These are phyloP conservation scores for Starmerella floricola DNA, from an alignment of 805 yeast genomes.

Conservation along the genomic window DNA sequence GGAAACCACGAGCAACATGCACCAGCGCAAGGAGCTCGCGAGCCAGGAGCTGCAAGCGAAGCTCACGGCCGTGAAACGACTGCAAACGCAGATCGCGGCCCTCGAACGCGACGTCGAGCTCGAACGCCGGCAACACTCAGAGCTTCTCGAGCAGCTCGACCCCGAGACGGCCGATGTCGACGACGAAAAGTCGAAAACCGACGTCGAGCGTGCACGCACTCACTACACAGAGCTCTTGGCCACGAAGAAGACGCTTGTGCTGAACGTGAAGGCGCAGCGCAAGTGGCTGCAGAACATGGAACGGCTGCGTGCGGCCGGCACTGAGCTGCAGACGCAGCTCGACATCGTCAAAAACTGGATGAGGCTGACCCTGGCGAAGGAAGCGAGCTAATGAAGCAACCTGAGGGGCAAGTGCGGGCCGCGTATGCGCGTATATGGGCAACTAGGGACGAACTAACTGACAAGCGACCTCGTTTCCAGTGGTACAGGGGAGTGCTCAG, in stretches of 20 bases:
- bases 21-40: not conserved
- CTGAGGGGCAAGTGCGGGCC: too few relatives aligned
- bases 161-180: not conserved
- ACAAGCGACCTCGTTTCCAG: too few relatives aligned
- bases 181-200: not conserved
- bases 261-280: not conserved
- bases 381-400: too few relatives aligned
- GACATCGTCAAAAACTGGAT: not conserved
- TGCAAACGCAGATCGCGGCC: not conserved
- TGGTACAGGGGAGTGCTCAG: too few relatives aligned
- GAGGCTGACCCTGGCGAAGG: not conserved
- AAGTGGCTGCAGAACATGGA: conserved; percentile 3
- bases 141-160: too few relatives aligned
- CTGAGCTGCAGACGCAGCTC: not conserved
- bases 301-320: not conserved
- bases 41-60: not conserved
- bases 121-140: too few relatives aligned
- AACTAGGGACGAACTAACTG: too few relatives aligned
- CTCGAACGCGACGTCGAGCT: not conserved
- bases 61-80: too few relatives aligned
- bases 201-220: not conserved
- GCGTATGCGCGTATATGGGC: too few relatives aligned
- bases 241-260: not conserved
- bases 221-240: not conserved
- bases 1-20: not conserved